Base-by-base conservation (phyloP, 2,329 filamentous ascomycete species). In the Cercospora citrullina region DNA sequence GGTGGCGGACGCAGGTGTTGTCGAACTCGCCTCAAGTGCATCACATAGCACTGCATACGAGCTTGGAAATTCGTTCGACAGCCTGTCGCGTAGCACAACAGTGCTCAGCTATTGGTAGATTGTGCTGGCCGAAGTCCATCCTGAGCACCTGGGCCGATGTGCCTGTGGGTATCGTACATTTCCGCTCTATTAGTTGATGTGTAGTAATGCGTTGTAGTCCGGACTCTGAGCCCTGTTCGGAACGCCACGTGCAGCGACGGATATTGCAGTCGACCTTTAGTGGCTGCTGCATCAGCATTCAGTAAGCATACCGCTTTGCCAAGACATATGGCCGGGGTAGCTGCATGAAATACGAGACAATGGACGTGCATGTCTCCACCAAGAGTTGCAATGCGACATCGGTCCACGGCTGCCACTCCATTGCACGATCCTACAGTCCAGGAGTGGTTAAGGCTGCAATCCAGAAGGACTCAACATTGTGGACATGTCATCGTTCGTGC, bases 31-130 rank as follows among this genome's bases (percentile, higher is more conserved):
- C 16, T 21, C 57, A 39, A 23, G 30, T 26, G 60, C 63, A 65
- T 70, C 60, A 53, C 60, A 68, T 48, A 63, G 66, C 66, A 64
- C 64, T 66, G 63, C 57, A 63, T 66, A 69, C 65, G 31, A 63
- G 28, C 62, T 53, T 28, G 36, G 21, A 39, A 68, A 64, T 65
- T 18, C 59, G 31, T 60, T 55, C 53, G 57, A 58, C 63, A 62
- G 21, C 62, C 45, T n/a, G 45, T 28, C 16, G 36, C 23, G 23
- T 45, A 51, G 21, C 39, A 51, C 39, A 3, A 45, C 39, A 48
- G 8, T 18, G n/a, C 28, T 42, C 23, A 33, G 60, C 21, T 31
- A 28, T 28, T 31, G 36, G 18, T 18, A 18, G n/a, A 26, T 3
- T 7, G 23, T 14, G 12, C 21, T 18, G 23, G 5, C 31, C 60